Evolutionary conservation across 805 yeast species (phyloP).

Genomic region (Kazachstania taianensis): DNA sequence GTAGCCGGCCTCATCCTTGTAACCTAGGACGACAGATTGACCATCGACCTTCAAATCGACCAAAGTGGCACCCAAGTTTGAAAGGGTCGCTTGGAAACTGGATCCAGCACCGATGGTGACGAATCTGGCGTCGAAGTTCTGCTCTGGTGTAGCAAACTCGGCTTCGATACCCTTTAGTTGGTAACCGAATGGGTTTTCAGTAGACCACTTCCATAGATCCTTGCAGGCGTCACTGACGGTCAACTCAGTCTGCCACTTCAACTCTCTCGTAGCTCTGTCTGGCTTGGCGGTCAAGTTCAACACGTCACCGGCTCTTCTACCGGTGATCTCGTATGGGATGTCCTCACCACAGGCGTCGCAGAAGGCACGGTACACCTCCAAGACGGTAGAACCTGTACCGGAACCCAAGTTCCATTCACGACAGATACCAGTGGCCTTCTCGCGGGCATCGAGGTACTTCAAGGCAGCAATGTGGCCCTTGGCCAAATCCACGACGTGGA

Average conservation of each 20-base stretch:
- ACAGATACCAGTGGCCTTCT: constrained; percentile 38
- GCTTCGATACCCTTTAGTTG: constrained; percentile 21
- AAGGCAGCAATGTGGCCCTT: constrained; percentile 68
- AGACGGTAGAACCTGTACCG: constrained; percentile 70
- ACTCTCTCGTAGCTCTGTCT: constrained; percentile 52
- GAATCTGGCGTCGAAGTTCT: constrained; percentile 22
- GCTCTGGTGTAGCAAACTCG: constrained; percentile 12
- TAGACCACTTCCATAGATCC: constrained; percentile 74
- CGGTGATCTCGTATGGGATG: constrained; percentile 55
- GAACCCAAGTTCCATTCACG: constrained; percentile 81
- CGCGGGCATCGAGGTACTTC: constrained; percentile 34
- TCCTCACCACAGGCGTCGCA: constrained; percentile 52
- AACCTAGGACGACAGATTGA: constrained; percentile 33
- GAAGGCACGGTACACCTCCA: constrained; percentile 59
- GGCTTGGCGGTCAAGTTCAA: constrained; percentile 65
- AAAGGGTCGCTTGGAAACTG: constrained; percentile 32
- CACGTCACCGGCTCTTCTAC: constrained; percentile 69
- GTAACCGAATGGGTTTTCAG: constrained; percentile 56
- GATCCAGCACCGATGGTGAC: constrained; percentile 25
- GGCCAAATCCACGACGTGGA: constrained; percentile 74
- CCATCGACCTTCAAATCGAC: constrained; percentile 35
- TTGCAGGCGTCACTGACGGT: constrained; percentile 53
- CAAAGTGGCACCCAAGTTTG: constrained; percentile 44
- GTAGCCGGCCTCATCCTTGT: constrained; percentile 28
- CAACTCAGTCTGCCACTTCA: constrained; percentile 51